phyloP scores from a whole-genome alignment of 306 rosid species.

The Abrus pulchellus region DNA sequence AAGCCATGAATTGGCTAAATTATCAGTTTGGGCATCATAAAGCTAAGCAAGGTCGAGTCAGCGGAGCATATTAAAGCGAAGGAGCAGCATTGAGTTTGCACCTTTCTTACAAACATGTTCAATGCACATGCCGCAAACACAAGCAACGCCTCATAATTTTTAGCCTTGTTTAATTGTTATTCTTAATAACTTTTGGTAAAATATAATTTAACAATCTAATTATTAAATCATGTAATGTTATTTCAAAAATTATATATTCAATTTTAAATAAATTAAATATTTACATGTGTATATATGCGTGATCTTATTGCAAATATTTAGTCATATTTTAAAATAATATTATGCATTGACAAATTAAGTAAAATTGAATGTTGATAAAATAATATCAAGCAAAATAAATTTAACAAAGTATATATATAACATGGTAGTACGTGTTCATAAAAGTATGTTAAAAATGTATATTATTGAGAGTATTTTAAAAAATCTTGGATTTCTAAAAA shows the following conservation, averaged over 20 bases:
- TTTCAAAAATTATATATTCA: too few relatives aligned
- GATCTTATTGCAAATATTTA: not conserved
- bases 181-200: too few relatives aligned
- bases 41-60: not conserved
- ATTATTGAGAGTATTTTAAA: not conserved
- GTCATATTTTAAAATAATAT: not conserved
- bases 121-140: conserved; percentile 36
- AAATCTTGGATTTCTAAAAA: not conserved
- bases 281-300: too few relatives aligned
- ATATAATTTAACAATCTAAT: too few relatives aligned
- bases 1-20: conserved; percentile 34
- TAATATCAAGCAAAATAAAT: too few relatives aligned
- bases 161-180: not conserved
- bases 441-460: too few relatives aligned
- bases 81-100: conserved; percentile 28
- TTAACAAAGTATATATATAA: too few relatives aligned
- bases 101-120: conserved; percentile 29
- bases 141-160: not conserved
- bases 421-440: too few relatives aligned
- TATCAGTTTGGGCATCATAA: not conserved
- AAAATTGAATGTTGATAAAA: not conserved
- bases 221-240: too few relatives aligned
- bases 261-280: too few relatives aligned
- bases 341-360: not conserved
- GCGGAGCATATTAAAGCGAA: not conserved